Evolutionary conservation across 768 basidiomycete species (phyloP).

Genomic region (Hortiboletus campestris): DNA sequence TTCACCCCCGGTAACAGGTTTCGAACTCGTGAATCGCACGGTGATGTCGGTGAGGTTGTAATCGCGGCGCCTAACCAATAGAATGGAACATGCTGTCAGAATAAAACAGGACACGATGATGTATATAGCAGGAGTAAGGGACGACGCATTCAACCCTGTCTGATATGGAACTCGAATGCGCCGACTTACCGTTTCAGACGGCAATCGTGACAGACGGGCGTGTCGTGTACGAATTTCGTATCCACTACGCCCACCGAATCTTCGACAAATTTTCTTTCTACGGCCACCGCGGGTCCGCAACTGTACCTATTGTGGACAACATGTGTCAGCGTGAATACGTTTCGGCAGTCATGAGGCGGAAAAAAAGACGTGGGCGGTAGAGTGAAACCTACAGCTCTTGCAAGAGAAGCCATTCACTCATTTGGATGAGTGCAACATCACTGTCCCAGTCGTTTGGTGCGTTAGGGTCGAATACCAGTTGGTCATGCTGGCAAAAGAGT

Average conservation of each 20-base stretch:
- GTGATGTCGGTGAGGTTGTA: slow-evolving; percentile 64
- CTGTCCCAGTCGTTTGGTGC: slow-evolving; percentile 55
- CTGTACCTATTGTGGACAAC: slow-evolving; percentile 45
- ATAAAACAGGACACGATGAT: slow-evolving; percentile 1
- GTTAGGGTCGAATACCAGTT: slow-evolving; percentile 67
- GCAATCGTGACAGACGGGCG: slow-evolving; percentile 60
- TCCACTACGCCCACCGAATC: slow-evolving; percentile 30
- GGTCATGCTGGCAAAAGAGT: slow-evolving; percentile 67
- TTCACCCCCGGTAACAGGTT: slow-evolving; percentile 32
- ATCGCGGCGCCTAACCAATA: slow-evolving; percentile 33
- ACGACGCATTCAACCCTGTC: slow-evolving; percentile 6
- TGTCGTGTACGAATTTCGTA: slow-evolving; percentile 44
- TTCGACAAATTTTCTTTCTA: slow-evolving; percentile 38
- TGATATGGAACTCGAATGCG: slow-evolving; percentile 7
- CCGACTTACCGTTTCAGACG: slow-evolving; percentile 51
- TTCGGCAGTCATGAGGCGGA: slow-evolving; percentile 6
- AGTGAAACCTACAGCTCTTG: slow-evolving; percentile 50
- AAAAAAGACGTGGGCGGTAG: slow-evolving; percentile 3
- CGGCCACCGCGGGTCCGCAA: slow-evolving; percentile 51
- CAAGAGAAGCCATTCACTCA: slow-evolving; percentile 63
- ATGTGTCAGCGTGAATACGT: slow-evolving; percentile 18
- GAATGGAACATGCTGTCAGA: slow-evolving; percentile 21
- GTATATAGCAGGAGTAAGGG: slow-evolving; percentile 5
- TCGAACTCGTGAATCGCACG: slow-evolving; percentile 44
- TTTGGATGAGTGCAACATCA: slow-evolving; percentile 54